Evolutionary conservation across 495 filamentous ascomycete species (phyloP), one percentile per base, ranked within the genome.

Genomic region (Aspergillus mulundensis): DNA sequence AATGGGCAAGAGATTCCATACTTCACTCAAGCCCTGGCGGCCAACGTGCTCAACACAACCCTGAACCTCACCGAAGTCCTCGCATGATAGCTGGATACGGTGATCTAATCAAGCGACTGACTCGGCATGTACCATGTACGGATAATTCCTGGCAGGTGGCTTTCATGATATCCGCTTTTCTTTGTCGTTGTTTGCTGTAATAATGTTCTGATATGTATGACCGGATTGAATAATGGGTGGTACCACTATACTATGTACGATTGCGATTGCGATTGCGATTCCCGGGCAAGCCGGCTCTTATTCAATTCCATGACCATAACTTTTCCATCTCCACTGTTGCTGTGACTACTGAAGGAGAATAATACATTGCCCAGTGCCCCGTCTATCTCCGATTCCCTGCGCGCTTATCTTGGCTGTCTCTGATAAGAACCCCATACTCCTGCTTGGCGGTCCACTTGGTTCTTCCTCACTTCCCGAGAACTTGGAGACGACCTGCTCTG

Each of bases 1-100:
- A 61, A 83, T 50, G 86, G 84, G 54, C 64, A 84, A 69, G 66
- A 77, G 28, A 67, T 90, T 52, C 62, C 75, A 23, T 90, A 91
- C 68, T 87, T 83, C 61, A 77, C 81, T 52, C 64, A 77, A 14
- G 78, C 80, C 14, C 58, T 84, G 53, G 44, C 61, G 20, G 54
- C 66, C 5, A 75, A 72, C 24, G 70, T 63, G n/a, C 57, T 80
- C 53, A 57, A 58, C 1, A 53, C 77, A 0, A 53, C 68, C 36
- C 47, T 84, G 62, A 66, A 84, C 60, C 65, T 82, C 34, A 59
- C 56, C 5, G 49, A 63, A 36, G 76, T 71, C 12, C 56, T 83
- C 16, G 50, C 36, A 7, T 19, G 16, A 15, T 36, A 36, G 32
- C 11, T 36, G 15, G 41, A 10, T 30, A 23, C 45, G 39, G 23